Evolutionary conservation across 768 basidiomycete genomes (phyloP).

Genomic region (Russula sp.): DNA sequence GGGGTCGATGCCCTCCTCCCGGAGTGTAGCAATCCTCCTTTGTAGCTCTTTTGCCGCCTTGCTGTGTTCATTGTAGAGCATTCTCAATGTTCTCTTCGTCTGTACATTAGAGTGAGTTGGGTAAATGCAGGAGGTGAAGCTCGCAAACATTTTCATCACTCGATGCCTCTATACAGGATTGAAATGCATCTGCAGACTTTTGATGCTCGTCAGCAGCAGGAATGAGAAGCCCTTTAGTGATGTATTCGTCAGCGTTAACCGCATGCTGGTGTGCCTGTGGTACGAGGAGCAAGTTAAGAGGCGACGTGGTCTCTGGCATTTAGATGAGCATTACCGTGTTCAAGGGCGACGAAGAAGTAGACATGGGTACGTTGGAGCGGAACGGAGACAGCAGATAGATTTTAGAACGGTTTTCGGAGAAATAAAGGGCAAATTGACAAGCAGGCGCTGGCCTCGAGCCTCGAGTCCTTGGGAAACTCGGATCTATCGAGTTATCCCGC

Average conservation of each 20-base stretch:
- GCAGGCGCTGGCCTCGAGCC: background rate
- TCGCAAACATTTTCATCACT: constrained; percentile 58
- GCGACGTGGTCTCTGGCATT: background rate
- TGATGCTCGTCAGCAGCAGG: constrained; percentile 68
- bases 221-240: constrained; percentile 60
- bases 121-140: constrained; percentile 8
- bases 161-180: constrained; percentile 65
- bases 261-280: constrained; percentile 76
- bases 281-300: constrained; percentile 14
- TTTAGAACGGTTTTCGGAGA: background rate
- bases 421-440: constrained; percentile 3
- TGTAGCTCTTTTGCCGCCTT: constrained; percentile 69
- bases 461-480: background rate
- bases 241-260: constrained; percentile 70
- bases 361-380: constrained; percentile 21
- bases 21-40: constrained; percentile 62
- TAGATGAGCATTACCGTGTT: constrained; percentile 24
- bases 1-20: constrained; percentile 74
- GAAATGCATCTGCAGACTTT: constrained; percentile 72
- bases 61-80: constrained; percentile 68
- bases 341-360: constrained; percentile 26
- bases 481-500: background rate
- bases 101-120: constrained; percentile 28
- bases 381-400: background rate
- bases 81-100: constrained; percentile 72